Base-by-base conservation (phyloP, 768 basidiomycete species). In the Xerocomus potaroensis region DNA sequence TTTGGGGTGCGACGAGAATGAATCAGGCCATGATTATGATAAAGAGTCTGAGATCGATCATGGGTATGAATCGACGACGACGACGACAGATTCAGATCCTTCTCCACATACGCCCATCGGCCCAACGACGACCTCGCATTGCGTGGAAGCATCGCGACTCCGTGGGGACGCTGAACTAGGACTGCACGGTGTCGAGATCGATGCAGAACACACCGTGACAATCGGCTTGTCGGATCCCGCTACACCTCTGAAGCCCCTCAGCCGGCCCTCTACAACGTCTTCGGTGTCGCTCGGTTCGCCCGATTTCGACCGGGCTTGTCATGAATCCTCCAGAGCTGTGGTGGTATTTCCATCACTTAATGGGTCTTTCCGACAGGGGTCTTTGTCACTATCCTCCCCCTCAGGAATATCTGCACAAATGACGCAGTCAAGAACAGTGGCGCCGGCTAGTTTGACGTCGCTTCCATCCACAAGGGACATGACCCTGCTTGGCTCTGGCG, bases 311-410 rank as follows among this genome's bases (percentile, higher is more conserved):
- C 43, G 33, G 8, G 50, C 47, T 36, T 23, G 31, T 29, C 16
- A 15, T 12, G 54, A 48, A 43, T 54, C 48, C n/a, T 32, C 57
- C 1, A 49, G 41, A 33, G 26, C 29, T 2, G 41, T 33, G 16
- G 58, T 63, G 38, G 55, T 61, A 5, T 61, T 57, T 22, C 60
- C 60, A 18, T 61, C 60, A 2, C 33, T 61, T 24, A 63, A 63
- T 3, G 61, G 46, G 16, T 55, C 53, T 11, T 61, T 63, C 19
- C 32, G 53, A 3, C 60, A 58, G 33, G 46, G 40, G 6, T 45
- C 48, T 7, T 33, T 43, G 3, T 38, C 41, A 16, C 46, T 11
- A 3, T 22, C 48, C 0, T 15, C 19, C 14, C 23, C 43, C 18
- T 19, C 22, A 1, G 47, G 38, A 22, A 26, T 18, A 9, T 59